These are phyloP conservation scores for Macrolepiota dolichaula DNA, from an alignment of 768 basidiomycete species.

Conservation along the genomic window DNA sequence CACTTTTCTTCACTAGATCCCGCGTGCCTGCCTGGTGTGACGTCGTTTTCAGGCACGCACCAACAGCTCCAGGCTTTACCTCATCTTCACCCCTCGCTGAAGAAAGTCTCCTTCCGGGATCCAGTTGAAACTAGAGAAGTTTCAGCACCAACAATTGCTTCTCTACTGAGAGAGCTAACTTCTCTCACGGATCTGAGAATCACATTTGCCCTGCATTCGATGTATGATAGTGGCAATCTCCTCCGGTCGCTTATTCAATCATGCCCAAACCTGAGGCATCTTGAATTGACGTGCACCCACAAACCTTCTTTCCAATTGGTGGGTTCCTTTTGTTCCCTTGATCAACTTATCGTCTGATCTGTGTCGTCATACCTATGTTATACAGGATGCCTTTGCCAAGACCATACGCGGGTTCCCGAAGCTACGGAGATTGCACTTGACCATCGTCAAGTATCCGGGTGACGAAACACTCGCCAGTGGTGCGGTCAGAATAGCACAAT, in stretches of 20 bases:
- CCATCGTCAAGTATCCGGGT: constrained; percentile 64
- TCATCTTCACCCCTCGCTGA: constrained; percentile 44
- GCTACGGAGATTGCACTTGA: constrained; percentile 58
- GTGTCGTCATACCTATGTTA: neutral
- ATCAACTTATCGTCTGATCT: neutral
- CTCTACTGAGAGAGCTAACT: constrained; percentile 54
- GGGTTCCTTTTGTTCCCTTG: constrained; percentile 19
- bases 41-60: constrained; percentile 63
- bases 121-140: constrained; percentile 66
- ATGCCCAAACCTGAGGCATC: constrained; percentile 60
- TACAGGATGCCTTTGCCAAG: constrained; percentile 61
- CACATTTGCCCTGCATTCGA: constrained; percentile 65
- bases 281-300: constrained; percentile 64
- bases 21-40: constrained; percentile 44
- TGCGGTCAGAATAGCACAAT: constrained; percentile 58
- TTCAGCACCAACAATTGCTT: constrained; percentile 57
- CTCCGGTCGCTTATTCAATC: constrained; percentile 63
- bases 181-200: constrained; percentile 58
- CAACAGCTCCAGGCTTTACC: constrained; percentile 64
- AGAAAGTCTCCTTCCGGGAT: constrained; percentile 60
- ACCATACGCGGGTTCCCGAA: constrained; percentile 58
- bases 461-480: constrained; percentile 58
- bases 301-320: constrained; percentile 75
- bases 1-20: constrained; percentile 49
- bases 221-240: constrained; percentile 71